Evolutionary conservation across 345 rosid species (phyloP).

Genomic region (Physaria fendleri): DNA sequence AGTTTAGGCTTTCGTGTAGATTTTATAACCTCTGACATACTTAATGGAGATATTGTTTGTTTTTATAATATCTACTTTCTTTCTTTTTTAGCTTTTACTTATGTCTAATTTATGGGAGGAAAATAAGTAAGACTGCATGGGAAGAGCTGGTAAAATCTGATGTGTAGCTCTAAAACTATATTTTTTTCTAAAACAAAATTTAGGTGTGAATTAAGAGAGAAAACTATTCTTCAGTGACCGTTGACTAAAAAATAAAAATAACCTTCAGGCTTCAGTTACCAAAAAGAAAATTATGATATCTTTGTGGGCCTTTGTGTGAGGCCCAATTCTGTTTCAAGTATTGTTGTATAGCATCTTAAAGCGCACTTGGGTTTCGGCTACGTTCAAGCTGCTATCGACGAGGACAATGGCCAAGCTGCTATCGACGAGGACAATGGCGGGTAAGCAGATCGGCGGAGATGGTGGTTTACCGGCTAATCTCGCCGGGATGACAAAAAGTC

Average conservation of each 20-base stretch:
- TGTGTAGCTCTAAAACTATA: too few species aligned
- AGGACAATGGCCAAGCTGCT: too few species aligned
- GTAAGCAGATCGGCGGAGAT: constrained; percentile 59
- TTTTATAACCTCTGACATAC: neutral
- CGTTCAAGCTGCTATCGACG: neutral
- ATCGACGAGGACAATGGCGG: constrained; percentile 50
- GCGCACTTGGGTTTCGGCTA: neutral
- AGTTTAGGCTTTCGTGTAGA: neutral
- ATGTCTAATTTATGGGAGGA: too few species aligned
- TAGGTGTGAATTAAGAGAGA: too few species aligned
- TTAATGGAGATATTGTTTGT: neutral
- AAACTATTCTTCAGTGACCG: too few species aligned
- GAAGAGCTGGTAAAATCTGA: too few species aligned
- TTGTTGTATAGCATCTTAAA: neutral
- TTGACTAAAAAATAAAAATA: too few species aligned
- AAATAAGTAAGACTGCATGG: too few species aligned
- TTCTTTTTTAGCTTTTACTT: too few species aligned
- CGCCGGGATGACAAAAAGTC: constrained; percentile 91
- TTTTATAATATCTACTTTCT: neutral
- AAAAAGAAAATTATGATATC: too few species aligned
- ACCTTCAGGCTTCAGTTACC: too few species aligned
- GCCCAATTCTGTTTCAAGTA: neutral
- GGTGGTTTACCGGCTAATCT: constrained; percentile 58
- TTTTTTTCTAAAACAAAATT: too few species aligned
- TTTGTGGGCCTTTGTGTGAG: neutral